Evolutionary conservation across 2,329 filamentous ascomycete species (phyloP).

Genomic region (Talaromyces marneffei): DNA sequence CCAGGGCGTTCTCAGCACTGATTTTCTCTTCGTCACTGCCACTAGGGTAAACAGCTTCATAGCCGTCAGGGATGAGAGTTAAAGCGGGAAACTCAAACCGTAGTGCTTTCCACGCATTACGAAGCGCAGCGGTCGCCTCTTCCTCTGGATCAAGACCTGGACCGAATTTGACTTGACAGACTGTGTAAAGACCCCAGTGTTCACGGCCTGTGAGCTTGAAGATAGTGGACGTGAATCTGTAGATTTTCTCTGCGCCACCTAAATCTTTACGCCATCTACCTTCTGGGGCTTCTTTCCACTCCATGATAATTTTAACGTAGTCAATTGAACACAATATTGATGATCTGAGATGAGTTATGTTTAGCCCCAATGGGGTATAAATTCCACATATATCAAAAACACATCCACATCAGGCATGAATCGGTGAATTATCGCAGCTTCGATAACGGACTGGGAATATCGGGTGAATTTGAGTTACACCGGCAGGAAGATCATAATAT

Average conservation of each 20-base stretch:
- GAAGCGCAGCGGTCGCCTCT: background rate
- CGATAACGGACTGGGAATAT: background rate
- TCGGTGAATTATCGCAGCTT: background rate
- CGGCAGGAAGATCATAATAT: background rate
- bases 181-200: slow-evolving; percentile 14
- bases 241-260: slow-evolving; percentile 12
- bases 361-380: background rate
- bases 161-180: slow-evolving; percentile 6
- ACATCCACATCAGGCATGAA: background rate
- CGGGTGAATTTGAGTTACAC: background rate
- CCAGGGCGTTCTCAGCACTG: background rate
- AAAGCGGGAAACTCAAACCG: slow-evolving; percentile 14
- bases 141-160: background rate
- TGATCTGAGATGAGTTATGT: background rate
- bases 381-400: background rate
- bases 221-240: slow-evolving; percentile 7
- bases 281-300: background rate
- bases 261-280: slow-evolving; percentile 23
- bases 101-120: slow-evolving; percentile 16
- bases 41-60: slow-evolving; percentile 9
- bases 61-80: slow-evolving; percentile 10
- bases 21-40: background rate
- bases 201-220: slow-evolving; percentile 8
- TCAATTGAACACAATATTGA: background rate
- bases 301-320: background rate